Evolutionary conservation across 495 filamentous ascomycete genomes (phyloP).

Genomic region (Aspergillus leporis): DNA sequence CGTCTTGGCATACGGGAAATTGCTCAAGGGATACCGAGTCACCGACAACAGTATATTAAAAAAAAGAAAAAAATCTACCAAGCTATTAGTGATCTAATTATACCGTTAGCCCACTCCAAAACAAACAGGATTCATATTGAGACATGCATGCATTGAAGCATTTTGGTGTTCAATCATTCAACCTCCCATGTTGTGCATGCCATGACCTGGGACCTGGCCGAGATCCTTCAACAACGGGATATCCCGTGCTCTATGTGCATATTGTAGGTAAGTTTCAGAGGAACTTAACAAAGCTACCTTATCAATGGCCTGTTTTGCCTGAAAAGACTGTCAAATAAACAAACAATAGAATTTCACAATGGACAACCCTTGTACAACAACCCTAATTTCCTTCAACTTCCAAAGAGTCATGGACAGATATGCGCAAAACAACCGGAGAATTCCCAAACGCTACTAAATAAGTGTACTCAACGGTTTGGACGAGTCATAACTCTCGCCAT

Average conservation of each 20-base stretch:
- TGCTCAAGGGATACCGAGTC: background rate
- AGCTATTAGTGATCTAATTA: background rate
- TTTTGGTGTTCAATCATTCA: background rate
- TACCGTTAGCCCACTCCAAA: background rate
- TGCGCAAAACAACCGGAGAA: no score
- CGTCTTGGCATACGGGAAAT: background rate
- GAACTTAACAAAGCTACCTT: no score
- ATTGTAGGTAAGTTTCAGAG: no score
- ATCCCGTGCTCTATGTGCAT: no score
- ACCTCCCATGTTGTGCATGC: no score
- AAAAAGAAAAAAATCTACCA: background rate
- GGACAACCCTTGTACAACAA: no score
- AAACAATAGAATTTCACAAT: background rate
- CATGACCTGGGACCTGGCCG: no score
- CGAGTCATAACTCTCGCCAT: background rate
- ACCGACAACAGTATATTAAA: background rate
- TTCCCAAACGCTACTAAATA: no score
- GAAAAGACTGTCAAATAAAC: background rate
- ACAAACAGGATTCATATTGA: background rate
- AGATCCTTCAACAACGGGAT: no score
- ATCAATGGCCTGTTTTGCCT: background rate
- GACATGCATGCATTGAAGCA: background rate
- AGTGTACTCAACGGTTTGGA: background rate
- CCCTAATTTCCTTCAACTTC: no score
- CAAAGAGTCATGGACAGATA: no score